Evolutionary conservation across 1,139 yeast species (phyloP), one percentile per base, ranked within the genome.

Genomic region (Geotrichum fermentans): DNA sequence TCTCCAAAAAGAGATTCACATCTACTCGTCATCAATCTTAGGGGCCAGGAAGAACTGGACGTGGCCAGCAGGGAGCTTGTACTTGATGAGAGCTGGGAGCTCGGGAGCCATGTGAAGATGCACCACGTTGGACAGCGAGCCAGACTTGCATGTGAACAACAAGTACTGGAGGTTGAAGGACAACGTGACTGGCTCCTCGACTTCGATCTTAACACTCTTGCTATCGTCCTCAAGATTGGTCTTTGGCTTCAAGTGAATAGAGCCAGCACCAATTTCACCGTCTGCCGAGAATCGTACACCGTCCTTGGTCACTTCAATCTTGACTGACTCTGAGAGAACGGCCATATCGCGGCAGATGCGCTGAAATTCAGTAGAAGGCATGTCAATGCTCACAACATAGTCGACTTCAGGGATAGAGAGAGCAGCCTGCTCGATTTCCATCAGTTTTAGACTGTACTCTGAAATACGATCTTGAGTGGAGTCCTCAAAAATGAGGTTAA

Each of bases 41-140:
- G 98, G 98, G 60, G 98, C 98, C 70, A 92, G 78, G 78, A 86
- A 92, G 78, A 86, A 92, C 69, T 96, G 83, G 68, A 92, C 75
- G 71, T 87, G 87, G 47, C 99, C 98, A 66, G 94, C 87, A 57
- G 90, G 86, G 67, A 92, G 76, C 70, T 84, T 85, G 73, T 84
- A 92, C 72, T 90, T 97, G 63, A 92, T 88, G 66, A 89, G 75
- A 40, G 97, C 95, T 29, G 99, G 99, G 18, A 95, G 82, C 67
- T 86, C 89, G 62, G 86, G 92, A 35, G 96, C 87, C 66, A 92
- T 77, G 69, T 87, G 85, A 58, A 92, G 77, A 45, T 94, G 83
- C 56, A 92, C 90, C 40, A 83, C 74, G 47, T 78, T 72, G 0
- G 96, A 76, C 61, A 92, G 77, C 36, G 88, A 71, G 36, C 96